Evolutionary conservation across 345 rosid genomes (phyloP).

Genomic region (Dipteronia dyeriana): DNA sequence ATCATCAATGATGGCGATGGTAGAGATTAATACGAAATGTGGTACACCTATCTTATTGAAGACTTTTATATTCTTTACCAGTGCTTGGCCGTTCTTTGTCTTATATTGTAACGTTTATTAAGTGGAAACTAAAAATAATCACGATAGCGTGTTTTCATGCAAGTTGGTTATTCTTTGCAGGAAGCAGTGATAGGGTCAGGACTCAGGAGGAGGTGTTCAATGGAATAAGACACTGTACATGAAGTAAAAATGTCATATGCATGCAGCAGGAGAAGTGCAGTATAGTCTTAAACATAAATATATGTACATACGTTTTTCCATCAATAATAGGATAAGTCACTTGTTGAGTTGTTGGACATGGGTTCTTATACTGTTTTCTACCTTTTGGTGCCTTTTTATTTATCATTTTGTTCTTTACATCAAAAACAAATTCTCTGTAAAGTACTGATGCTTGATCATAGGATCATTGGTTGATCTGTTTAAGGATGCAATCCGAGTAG

Average conservation of each 20-base stretch:
- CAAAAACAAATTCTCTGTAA: too few species aligned
- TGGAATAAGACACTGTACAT: neutral
- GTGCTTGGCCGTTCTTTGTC: neutral
- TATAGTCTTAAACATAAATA: neutral
- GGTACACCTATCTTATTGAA: neutral
- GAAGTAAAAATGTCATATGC: neutral
- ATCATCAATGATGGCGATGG: neutral
- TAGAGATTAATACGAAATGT: too few species aligned
- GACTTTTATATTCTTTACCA: neutral
- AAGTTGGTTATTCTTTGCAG: neutral
- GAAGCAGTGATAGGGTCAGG: neutral
- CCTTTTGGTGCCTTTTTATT: neutral
- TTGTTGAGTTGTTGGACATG: neutral
- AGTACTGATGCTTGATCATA: too few species aligned
- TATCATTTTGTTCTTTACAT: neutral
- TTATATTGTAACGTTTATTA: neutral
- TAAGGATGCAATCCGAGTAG: too few species aligned
- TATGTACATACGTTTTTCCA: neutral
- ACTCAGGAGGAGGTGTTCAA: neutral
- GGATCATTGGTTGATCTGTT: too few species aligned
- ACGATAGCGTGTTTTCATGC: neutral
- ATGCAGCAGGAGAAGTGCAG: slow-evolving; percentile 2
- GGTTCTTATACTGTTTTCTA: too few species aligned
- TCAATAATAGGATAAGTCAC: neutral
- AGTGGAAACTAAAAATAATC: neutral